Evolutionary conservation across 1,284 basidiomycete species (phyloP), one percentile per base, ranked within the genome.

Genomic region (Sphagnurus paluster): DNA sequence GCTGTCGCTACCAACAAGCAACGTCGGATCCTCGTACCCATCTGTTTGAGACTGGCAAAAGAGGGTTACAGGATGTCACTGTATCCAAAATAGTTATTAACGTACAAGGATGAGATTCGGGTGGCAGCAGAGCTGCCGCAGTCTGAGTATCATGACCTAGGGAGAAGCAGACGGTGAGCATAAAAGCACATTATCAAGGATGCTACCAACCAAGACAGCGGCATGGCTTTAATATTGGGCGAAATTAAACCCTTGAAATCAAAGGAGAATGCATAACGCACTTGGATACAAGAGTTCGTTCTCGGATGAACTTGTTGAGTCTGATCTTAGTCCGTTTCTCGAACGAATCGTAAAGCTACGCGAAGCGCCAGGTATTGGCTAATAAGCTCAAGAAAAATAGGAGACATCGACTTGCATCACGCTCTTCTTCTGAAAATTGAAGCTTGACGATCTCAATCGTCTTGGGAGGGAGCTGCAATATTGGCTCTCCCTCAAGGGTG

Each of bases 111-210:
- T 79, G 5, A 86, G 74, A 49, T 80, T 66, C 0, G 84, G 84
- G 56, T 86, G 84, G 46, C 79, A 78, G 56, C 82, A 84, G 0
- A 84, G 65, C 56, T 87, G 84, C 3, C 84, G 73, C 36, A 87
- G 61, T n/a, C 84, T 79, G 17, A 86, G 68, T 30, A 86, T 81
- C 74, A 84, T 71, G 20, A 80, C 79, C 73, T 80, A 39, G 35
- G 16, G 39, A 33, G 32, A 13, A 23, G 25, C 24, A 23, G 17
- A 16, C 14, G 7, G 46, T 9, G 2, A 8, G 9, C 6, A 19
- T n/a, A 24, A 21, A 10, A 20, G 16, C 11, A 39, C 7, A n/a
- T 14, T 11, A 30, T 34, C 13, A 24, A 32, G 20, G 14, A 11
- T 3, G 13, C 10, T 19, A 52, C 64, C 36, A 51, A 77, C 76